Percentiles rank a stretch among this genome's conserved stretches.
phyloP scores from a whole-genome alignment of 2,329 filamentous ascomycete genomes.

The Gremmenia infestans region DNA sequence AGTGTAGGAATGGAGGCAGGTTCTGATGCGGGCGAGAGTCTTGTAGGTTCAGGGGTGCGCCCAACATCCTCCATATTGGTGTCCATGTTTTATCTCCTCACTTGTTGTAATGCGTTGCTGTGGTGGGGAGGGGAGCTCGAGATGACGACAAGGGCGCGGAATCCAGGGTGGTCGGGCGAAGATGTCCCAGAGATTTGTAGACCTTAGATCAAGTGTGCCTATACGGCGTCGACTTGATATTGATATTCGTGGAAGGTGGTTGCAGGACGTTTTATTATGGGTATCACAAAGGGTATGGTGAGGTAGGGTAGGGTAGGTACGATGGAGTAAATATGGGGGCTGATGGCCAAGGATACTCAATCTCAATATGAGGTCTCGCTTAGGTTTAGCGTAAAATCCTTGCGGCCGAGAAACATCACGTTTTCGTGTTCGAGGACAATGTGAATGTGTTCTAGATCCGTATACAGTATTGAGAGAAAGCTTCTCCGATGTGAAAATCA shows the following conservation, averaged over 20 bases:
- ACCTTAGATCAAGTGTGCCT: background rate
- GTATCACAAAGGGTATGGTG: background rate
- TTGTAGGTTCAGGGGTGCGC: slow-evolving; percentile 73
- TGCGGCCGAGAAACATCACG: background rate
- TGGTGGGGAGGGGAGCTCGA: slow-evolving; percentile 26
- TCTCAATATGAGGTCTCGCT: slow-evolving; percentile 4
- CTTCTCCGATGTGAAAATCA: no score
- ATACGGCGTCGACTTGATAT: background rate
- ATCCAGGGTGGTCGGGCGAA: slow-evolving; percentile 1
- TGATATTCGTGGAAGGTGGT: background rate
- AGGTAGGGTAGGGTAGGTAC: slow-evolving; percentile 23
- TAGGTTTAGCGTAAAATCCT: slow-evolving; percentile 1
- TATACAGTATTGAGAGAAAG: background rate
- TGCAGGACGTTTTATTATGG: background rate
- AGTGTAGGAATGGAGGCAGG: slow-evolving; percentile 86
- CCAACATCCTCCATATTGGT: slow-evolving; percentile 99
- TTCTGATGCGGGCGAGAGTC: slow-evolving; percentile 72
- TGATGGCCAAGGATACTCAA: no score
- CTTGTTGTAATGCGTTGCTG: slow-evolving; percentile 6
- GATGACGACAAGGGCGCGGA: slow-evolving; percentile 23
- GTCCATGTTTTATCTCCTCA: slow-evolving; percentile 58
- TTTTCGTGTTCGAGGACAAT: background rate
- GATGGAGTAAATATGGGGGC: slow-evolving; percentile 11
- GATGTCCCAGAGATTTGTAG: background rate
- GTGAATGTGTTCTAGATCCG: background rate